Evolutionary conservation across 2,329 filamentous ascomycete genomes (phyloP).

Genomic region (Aspergillus neotritici): DNA sequence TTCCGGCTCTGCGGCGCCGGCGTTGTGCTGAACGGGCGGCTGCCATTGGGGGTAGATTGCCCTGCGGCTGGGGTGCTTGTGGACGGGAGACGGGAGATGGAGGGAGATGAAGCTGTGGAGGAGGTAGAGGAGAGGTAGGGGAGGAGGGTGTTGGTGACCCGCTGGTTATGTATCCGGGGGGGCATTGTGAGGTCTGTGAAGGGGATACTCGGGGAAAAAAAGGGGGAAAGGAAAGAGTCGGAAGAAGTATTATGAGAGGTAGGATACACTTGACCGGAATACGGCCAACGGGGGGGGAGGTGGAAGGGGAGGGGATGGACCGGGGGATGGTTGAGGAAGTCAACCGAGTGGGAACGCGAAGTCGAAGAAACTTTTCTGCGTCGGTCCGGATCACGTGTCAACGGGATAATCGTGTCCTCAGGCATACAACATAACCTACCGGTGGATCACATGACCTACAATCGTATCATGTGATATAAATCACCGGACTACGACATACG

Average conservation of each 20-base stretch:
- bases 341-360: conserved; percentile 5
- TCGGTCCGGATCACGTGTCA: conserved; percentile 17
- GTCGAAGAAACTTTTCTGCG: conserved; percentile 30
- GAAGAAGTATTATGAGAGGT: neutral
- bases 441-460: too few relatives aligned
- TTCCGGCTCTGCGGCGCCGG: conserved; percentile 37
- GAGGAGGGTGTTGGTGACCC: conserved; percentile 30
- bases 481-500: too few relatives aligned
- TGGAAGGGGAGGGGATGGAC: conserved; percentile 6
- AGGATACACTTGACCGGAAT: neutral
- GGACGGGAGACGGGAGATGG: conserved; percentile 6
- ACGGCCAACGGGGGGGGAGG: conserved; percentile 16
- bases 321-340: conserved; percentile 6
- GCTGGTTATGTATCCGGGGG: conserved; percentile 35
- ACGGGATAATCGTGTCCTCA: neutral
- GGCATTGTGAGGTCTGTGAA: conserved; percentile 25
- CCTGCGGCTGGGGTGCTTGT: too few relatives aligned
- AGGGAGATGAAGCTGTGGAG: conserved; percentile 16
- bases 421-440: too few relatives aligned
- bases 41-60: conserved; percentile 14
- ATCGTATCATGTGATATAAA: too few relatives aligned
- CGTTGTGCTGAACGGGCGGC: conserved; percentile 32
- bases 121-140: conserved; percentile 28
- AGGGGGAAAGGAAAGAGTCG: conserved; percentile 4
- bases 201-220: conserved; percentile 1